phyloP scores from a whole-genome alignment of 768 basidiomycete species.

The Suillus ampliporus region DNA sequence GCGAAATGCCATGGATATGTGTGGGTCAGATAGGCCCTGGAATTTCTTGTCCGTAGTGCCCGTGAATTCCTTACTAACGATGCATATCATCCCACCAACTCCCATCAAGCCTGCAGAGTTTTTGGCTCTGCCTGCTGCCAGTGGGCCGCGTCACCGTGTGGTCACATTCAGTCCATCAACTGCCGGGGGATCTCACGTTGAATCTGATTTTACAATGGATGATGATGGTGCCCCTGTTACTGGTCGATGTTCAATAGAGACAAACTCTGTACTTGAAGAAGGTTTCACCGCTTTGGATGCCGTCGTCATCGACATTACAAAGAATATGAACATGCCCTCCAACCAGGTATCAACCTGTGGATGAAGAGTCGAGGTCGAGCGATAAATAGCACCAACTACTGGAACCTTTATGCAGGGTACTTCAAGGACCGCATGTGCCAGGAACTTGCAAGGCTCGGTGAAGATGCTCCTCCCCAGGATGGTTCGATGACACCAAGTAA shows the following conservation, averaged over 20 bases:
- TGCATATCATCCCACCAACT: background rate
- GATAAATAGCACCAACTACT: conserved; percentile 5
- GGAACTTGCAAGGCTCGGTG: conserved; percentile 5
- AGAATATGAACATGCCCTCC: conserved; percentile 3
- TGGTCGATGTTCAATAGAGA: background rate
- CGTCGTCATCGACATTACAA: background rate
- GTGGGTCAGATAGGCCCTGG: background rate
- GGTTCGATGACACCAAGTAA: conserved; percentile 3
- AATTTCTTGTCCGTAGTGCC: background rate
- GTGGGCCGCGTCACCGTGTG: background rate
- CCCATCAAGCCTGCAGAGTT: background rate
- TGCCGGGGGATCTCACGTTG: background rate
- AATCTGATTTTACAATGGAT: background rate
- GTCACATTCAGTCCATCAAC: background rate
- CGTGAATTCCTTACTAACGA: background rate
- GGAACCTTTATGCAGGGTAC: conserved; percentile 13
- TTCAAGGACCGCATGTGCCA: conserved; percentile 7
- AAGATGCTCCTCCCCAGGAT: background rate
- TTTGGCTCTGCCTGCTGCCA: background rate
- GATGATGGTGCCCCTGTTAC: background rate
- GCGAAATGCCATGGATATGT: too few relatives aligned
- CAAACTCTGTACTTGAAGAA: background rate
- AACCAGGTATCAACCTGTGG: conserved; percentile 15
- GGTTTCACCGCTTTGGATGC: background rate
- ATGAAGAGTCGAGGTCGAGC: conserved; percentile 9